Base-by-base conservation (phyloP, 1,139 yeast genomes). In the Candida mesenterica region DNA sequence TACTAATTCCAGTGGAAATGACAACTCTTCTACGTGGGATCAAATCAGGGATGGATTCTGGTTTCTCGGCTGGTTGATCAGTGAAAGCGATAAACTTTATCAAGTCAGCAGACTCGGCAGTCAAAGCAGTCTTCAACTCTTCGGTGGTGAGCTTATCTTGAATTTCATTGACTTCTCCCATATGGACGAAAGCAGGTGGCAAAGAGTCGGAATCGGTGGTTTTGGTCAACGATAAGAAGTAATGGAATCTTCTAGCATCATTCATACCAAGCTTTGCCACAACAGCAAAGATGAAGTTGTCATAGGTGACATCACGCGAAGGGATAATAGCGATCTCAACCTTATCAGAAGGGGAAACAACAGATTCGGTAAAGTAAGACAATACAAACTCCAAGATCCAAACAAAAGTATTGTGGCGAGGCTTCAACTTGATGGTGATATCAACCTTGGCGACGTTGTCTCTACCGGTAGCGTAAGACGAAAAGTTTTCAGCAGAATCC, bases 381-480 rank as follows among this genome's bases (percentile, higher is more conserved):
- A 82, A 49, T 31, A 74, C 50, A 42, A 63, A 53, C 61, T 85
- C 89, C 65, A 77, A 55, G 35, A 68, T 28, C 75, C 82, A 75
- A 48, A 85, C 68, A 46, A 87, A 68, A 27, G 83, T 50, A 61
- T 90, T 92, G 59, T 88, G 90, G 65, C 98, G 83, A 43, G 95
- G 80, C 46, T 77, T 69, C 60, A 89, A 72, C 41, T 72, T 75
- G 56, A 89, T 69, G 45, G 73, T 77, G 38, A 83, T 71, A 39
- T 75, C 64, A 40, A 88, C 66, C 43, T 76, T 72, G 44, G 78
- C 79, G 45, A 92, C 74, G 59, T 86, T 83, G 44, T 77, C 68
- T 59, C 98, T 80, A 44, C 98, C 98, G 39, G 95, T 75, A 30
- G 97, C 96, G 59, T 87, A 92, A 32, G 88, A 71, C 13, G 92